Base-by-base conservation (phyloP, 2,329 filamentous ascomycete species). In the Didymosphaeria variabile region DNA sequence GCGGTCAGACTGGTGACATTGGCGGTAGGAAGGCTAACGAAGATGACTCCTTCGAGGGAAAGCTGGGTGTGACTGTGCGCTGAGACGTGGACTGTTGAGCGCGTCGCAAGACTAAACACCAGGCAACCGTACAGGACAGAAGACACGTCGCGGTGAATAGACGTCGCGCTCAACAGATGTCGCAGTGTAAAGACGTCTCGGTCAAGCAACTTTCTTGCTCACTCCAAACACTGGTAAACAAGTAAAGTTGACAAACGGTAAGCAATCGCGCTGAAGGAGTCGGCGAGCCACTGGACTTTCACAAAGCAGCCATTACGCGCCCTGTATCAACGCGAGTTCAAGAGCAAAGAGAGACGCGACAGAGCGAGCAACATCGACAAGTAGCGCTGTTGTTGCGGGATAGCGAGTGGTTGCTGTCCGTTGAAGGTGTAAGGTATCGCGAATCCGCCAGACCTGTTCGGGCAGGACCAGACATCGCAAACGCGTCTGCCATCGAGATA, bases 241-340 rank as follows among this genome's bases (percentile, higher is more conserved):
- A 46, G 40, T 21, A n/a, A 38, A 38, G 42, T 23, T 12, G 17
- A 36, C 53, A 55, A 55, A 46, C 42, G 23, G 23, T 29, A 46
- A 47, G 53, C 31, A 47, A 46, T 23, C 26, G 21, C 13, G 5
- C 31, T 3, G 15, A 5, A n/a, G 15, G 21, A 17, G 34, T 15
- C 13, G 31, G 15, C 38, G 53, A 45, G 38, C 40, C 36, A 23
- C 31, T 26, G 31, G 42, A 29, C 31, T n/a, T 12, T 6, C 7
- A 32, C 7, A 5, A 7, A 12, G 17, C 38, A 44, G 15, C 23
- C 34, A 42, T 42, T 17, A 9, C n/a, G 34, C 34, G 50, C 23
- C 2, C 9, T 21, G 3, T 5, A 32, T 17, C 2, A 15, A 40
- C n/a, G 21, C 9, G 13, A 38, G 19, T 17, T 21, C 9, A 26